Evolutionary conservation across 495 filamentous ascomycete species (phyloP), one percentile per base, ranked within the genome.

Genomic region (Talaromyces proteolyticus): DNA sequence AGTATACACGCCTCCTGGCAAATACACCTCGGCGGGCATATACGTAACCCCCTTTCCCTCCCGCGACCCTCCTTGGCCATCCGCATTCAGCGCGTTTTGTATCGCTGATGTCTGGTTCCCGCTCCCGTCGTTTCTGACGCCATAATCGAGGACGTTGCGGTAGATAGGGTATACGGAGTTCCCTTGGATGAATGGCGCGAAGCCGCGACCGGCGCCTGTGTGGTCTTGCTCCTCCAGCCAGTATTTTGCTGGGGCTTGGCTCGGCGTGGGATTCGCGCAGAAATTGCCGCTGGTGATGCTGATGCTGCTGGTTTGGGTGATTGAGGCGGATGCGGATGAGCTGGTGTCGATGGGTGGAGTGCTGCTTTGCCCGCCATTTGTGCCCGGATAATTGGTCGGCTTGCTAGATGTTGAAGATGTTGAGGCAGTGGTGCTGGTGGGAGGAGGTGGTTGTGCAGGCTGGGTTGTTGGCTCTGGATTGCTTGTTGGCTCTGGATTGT

Each of bases 81-180:
- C 62, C 20, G 64, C 56, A 47, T 71, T 60, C 34, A 74, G 67
- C 0, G 69, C 69, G 0, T 66, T 55, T 24, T 74, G 69, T 0
- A 74, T 17, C 3, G 47, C 61, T 10, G 60, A 50, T 6, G 73
- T 76, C 47, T 80, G 76, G 42, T 80, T 71, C 14, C 64, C 62
- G 0, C 44, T 64, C 3, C 76, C 75, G 20, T 77, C 66, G 24
- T 66, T 70, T 43, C 61, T 63, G 4, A 77, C 80, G 1, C 66
- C 68, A 56, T 79, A 84, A 29, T 73, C 62, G 43, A 75, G 71
- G 0, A 73, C 78, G 44, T 81, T 80, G 5, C 81, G 69, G 50
- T 79, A 83, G 0, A 84, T 75, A 2, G 76, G 66, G 46, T 80
- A 85, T 0, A 48, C 45, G 14, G 57, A 49, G 29, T 72, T 62